Base-by-base conservation (phyloP, 495 filamentous ascomycete genomes). In the Cudoniella acicularis region DNA sequence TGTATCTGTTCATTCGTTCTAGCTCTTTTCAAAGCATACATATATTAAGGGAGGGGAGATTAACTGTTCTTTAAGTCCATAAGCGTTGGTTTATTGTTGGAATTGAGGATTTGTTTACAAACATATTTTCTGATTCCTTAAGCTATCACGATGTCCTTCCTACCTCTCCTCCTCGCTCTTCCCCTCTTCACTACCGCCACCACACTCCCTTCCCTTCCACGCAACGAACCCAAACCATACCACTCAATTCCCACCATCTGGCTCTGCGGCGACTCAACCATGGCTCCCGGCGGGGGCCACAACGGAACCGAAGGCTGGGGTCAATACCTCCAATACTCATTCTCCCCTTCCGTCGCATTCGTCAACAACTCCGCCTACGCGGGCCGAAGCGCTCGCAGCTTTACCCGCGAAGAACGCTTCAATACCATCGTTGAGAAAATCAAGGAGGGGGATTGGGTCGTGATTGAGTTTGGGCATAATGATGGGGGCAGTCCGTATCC, bases 381-480 rank as follows among this genome's bases (percentile, higher is more conserved):
- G 1, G 51, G 51, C 3, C 26, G 51, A 8, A 41, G 26, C 17
- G 51, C 51, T 17, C 40, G 51, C n/a, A 42, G 27, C n/a, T 54
- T 36, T n/a, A 54, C 51, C 13, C 2, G 51, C 17, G 51, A 54
- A 22, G 51, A 18, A 11, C 17, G 51, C 3, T 54, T 54, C n/a
- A 18, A 40, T 25, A 54, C 10, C 18, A 42, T 54, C 3, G 22
- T n/a, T 3, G 22, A 42, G 40, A 30, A 6, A 3, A 22, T 54
- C 17, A 54, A 42, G 27, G 18, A 26, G 3, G 51, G 51, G 6
- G 51, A 54, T 43, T 54, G 51, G 51, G 51, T 54, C 11, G 36
- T 54, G 16, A 54, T 54, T 21, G 51, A 54, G 36, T 54, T 54
- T 24, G 51, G 51, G 10, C 26, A 26, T 11, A 54, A 54, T 43